These are phyloP conservation scores for Hypoxylon sp. DNA, from an alignment of 2,329 filamentous ascomycete genomes.

Conservation along the genomic window DNA sequence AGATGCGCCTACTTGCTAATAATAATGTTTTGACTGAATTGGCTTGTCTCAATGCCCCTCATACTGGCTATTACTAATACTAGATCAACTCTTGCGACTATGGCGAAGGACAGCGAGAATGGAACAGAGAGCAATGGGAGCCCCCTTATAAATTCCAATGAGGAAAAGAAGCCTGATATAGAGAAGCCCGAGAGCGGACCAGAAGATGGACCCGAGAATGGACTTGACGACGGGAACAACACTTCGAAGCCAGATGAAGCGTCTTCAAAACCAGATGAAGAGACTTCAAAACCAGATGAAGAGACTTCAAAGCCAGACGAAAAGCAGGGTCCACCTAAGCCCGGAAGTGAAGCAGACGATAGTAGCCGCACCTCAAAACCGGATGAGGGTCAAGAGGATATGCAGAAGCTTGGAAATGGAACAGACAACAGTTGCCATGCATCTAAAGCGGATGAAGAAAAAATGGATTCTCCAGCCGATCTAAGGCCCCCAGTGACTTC, in stretches of 20 bases:
- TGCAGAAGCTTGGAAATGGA: slow-evolving; percentile 9
- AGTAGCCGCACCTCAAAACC: slow-evolving; percentile 10
- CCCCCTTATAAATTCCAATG: slow-evolving; percentile 8
- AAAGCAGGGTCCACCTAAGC: slow-evolving; percentile 6
- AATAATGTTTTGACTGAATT: slow-evolving; percentile 38
- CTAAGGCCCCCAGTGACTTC: slow-evolving; percentile 4
- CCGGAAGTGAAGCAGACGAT: slow-evolving; percentile 14
- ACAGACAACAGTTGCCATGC: slow-evolving; percentile 25
- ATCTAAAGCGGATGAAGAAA: slow-evolving; percentile 32
- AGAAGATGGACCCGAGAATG: background rate
- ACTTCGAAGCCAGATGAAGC: background rate
- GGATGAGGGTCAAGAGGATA: slow-evolving; percentile 13
- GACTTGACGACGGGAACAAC: background rate
- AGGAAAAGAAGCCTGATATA: slow-evolving; percentile 15
- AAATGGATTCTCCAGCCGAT: slow-evolving; percentile 14
- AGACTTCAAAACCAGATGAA: too few relatives aligned
- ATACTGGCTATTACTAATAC: slow-evolving; percentile 21
- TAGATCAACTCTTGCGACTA: slow-evolving; percentile 25
- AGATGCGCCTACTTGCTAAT: slow-evolving; percentile 23
- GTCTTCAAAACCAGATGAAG: slow-evolving; percentile 3
- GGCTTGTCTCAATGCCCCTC: slow-evolving; percentile 34
- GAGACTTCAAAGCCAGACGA: slow-evolving; percentile 6
- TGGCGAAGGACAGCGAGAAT: slow-evolving; percentile 28
- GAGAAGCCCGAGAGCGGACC: slow-evolving; percentile 4
- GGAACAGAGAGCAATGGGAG: slow-evolving; percentile 2